Percentiles rank a stretch among this genome's conserved stretches.
Conservation (phyloP, 805 yeast species). For the Saturnispora serradocipensis region DNA sequence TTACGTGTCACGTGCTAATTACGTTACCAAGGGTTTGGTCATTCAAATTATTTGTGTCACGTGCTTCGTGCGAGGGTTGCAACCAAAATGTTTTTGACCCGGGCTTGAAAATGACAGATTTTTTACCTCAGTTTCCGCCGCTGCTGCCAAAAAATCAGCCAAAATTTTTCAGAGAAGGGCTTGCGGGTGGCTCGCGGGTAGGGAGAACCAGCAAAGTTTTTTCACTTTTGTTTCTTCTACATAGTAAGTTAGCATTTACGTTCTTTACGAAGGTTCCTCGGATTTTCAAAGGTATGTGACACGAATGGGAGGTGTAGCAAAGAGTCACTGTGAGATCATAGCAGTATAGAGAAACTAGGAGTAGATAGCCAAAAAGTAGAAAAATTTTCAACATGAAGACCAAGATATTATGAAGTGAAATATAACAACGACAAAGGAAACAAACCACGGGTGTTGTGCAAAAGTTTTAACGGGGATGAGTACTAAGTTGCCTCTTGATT, state of each 20-base stretch:
- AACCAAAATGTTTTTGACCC: background rate
- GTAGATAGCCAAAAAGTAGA: background rate
- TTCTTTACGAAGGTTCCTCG: constrained; percentile 1
- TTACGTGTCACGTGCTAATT: background rate
- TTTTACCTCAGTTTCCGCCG: background rate
- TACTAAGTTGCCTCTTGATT: background rate
- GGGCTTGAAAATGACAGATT: background rate
- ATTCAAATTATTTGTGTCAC: background rate
- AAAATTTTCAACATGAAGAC: no score
- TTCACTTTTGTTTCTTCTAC: background rate
- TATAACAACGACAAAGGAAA: no score
- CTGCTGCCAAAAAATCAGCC: background rate
- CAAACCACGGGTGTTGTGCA: background rate
- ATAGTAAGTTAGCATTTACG: background rate
- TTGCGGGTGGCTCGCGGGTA: background rate
- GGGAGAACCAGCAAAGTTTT: background rate
- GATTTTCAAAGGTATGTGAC: constrained; percentile 2
- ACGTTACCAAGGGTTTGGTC: background rate
- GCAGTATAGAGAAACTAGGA: background rate
- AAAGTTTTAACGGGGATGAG: no score
- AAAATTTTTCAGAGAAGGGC: background rate
- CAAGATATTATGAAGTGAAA: background rate
- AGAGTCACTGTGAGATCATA: background rate
- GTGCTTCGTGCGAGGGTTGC: constrained; percentile 1
- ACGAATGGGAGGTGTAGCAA: background rate